Base-by-base conservation (phyloP, 2,329 filamentous ascomycete genomes). In the Atkinsonella texensis region DNA sequence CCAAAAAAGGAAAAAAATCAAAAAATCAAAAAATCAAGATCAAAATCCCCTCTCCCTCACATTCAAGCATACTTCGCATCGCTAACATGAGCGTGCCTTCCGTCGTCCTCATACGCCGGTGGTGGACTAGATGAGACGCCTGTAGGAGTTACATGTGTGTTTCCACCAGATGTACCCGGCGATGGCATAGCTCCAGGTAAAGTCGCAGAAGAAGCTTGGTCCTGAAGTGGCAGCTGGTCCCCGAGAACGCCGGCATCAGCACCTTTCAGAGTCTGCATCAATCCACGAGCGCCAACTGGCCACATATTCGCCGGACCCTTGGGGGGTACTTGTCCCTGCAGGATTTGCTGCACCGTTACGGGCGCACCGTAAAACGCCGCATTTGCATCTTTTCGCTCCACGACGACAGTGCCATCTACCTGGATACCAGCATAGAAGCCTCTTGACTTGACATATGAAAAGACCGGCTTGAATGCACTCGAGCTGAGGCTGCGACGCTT, bases 361-460 rank as follows among this genome's bases (percentile, higher is more conserved):
- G 62, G 58, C n/a, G 85, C 74, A 20, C 85, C 84, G 65, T 94
- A 95, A 62, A 95, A 95, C 6, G 80, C 79, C 49, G 88, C 84
- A 61, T 96, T 96, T 62, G 91, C 90, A 53, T 91, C 87, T n/a
- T 80, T 84, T 48, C 89, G 80, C 67, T 94, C 87, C 28, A 91
- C 86, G 47, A 95, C 76, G 11, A 95, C 79, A 0, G 89, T 95
- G 28, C 90, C 90, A 61, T 95, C 89, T 35, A 95, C 77, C 60
- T 90, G 86, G 1, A 95, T 79, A 32, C 89, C 89, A 1, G 87
- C 89, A 62, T 94, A 95, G 58, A 95, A 82, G 4, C 90, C 90
- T 49, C 89, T 80, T 46, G 85, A 90, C 70, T 95, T 95, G 69
- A 95, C 80, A 65, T 95, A 95, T 2, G 72, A 74, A 52, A 75